Percentiles rank a stretch among this genome's conserved stretches.
These are phyloP conservation scores for Fusarium tanahbumbuense DNA, from an alignment of 2,329 filamentous ascomycete genomes.

Conservation along the genomic window DNA sequence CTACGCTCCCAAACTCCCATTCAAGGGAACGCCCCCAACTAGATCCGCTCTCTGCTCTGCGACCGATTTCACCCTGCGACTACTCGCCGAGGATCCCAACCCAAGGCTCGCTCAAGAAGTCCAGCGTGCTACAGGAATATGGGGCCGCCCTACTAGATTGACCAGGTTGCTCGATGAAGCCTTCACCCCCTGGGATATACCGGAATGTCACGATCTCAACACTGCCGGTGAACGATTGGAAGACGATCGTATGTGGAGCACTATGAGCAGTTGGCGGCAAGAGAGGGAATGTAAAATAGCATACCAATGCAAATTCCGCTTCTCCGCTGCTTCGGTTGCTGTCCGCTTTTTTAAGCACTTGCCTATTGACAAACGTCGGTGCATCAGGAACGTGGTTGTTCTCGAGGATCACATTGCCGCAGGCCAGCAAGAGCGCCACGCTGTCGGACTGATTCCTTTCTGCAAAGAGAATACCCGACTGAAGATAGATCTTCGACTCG, in stretches of 20 bases:
- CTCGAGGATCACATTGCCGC: background rate
- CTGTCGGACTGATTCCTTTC: conserved; percentile 4
- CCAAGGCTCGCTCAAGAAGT: background rate
- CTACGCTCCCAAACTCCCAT: background rate
- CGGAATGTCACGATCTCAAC: rapidly evolving
- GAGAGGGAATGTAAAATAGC: background rate
- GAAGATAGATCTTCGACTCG: background rate
- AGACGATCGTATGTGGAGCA: background rate
- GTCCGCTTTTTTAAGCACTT: conserved; percentile 1
- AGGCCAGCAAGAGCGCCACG: background rate
- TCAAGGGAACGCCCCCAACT: background rate
- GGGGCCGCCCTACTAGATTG: rapidly evolving
- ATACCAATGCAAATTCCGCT: background rate
- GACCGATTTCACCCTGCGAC: background rate
- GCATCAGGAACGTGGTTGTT: background rate
- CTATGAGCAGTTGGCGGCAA: rapidly evolving
- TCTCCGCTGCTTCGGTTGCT: background rate
- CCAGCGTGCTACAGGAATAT: background rate
- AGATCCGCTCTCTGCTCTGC: background rate
- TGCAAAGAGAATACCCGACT: conserved; percentile 8
- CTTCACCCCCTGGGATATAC: background rate
- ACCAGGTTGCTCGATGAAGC: background rate
- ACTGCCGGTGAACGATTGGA: background rate
- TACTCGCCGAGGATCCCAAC: background rate
- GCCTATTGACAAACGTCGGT: background rate